Percentiles rank a stretch among this genome's conserved stretches.
These are phyloP conservation scores for Fonsecaea nubica DNA, from an alignment of 2,329 filamentous ascomycete species.

Conservation along the genomic window DNA sequence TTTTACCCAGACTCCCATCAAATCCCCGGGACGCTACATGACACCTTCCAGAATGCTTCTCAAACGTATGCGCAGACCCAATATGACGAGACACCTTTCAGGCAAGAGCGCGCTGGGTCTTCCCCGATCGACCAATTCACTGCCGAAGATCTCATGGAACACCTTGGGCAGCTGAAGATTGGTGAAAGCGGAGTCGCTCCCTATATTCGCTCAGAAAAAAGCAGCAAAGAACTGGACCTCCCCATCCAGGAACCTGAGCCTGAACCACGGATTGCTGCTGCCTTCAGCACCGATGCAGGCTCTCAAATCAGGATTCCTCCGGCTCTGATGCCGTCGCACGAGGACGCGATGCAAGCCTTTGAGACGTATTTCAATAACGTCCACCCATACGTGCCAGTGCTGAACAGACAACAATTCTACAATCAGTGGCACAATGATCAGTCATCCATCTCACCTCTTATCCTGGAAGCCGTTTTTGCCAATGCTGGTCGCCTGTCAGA, in stretches of 20 bases:
- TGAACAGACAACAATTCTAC: constrained; percentile 82
- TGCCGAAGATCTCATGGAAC: constrained; percentile 75
- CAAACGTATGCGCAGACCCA: constrained; percentile 25
- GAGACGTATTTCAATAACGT: constrained; percentile 89
- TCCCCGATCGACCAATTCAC: constrained; percentile 66
- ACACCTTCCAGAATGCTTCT: constrained; percentile 24
- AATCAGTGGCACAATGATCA: constrained; percentile 86
- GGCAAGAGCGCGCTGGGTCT: constrained; percentile 28
- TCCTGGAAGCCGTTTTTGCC: constrained; percentile 89
- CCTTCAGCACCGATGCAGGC: constrained; percentile 71
- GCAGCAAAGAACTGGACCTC: constrained; percentile 60
- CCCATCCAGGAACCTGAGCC: constrained; percentile 73
- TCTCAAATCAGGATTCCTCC: constrained; percentile 85
- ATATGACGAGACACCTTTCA: constrained; percentile 20
- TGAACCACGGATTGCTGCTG: constrained; percentile 69
- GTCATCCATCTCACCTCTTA: constrained; percentile 83
- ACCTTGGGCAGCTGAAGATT: constrained; percentile 85
- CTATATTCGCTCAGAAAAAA: constrained; percentile 75
- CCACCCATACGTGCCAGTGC: constrained; percentile 88
- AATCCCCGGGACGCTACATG: constrained; percentile 20
- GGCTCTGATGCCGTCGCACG: constrained; percentile 89
- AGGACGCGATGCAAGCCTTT: constrained; percentile 82
- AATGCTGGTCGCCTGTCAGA: constrained; percentile 84
- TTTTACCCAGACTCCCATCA: constrained; percentile 31
- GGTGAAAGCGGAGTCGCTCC: constrained; percentile 86